These are phyloP conservation scores for Paramecium bursaria DNA, from an alignment of 73 alveolate genomes.

Conservation along the genomic window DNA sequence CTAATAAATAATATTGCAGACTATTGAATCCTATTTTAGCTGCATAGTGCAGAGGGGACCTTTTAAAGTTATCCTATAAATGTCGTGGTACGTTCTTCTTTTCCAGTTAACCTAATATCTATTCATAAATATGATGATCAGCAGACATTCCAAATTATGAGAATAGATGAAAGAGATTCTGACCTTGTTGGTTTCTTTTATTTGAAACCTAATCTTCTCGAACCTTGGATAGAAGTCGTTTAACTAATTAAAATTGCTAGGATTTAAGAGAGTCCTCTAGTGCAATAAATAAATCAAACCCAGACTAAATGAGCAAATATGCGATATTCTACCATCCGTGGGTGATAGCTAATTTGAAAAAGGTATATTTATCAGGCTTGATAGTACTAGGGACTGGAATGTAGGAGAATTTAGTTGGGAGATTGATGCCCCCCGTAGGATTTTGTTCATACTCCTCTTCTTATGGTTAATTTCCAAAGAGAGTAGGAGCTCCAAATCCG, in stretches of 20 bases:
- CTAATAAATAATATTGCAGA: slow-evolving; percentile 62
- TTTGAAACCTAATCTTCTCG: slow-evolving; percentile 69
- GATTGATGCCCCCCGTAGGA: no score
- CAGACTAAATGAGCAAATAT: slow-evolving; percentile 73
- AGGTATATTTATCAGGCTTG: slow-evolving; percentile 43
- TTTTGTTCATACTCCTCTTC: no score
- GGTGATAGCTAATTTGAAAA: slow-evolving; percentile 74
- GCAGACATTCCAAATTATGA: slow-evolving; percentile 69
- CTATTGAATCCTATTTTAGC: not conserved
- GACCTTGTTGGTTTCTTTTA: slow-evolving; percentile 69
- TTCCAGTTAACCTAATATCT: slow-evolving; percentile 18
- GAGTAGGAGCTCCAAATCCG: no score
- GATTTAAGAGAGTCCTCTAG: slow-evolving; percentile 85
- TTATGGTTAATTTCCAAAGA: no score
- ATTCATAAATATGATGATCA: slow-evolving; percentile 11
- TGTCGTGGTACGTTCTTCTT: slow-evolving; percentile 72
- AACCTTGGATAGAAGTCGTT: slow-evolving; percentile 72
- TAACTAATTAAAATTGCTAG: slow-evolving; percentile 75
- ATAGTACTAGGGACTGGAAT: not conserved
- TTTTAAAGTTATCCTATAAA: slow-evolving; percentile 69
- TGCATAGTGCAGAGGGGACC: slow-evolving; percentile 84
- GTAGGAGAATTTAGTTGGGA: no score
- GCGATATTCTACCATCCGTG: slow-evolving; percentile 81
- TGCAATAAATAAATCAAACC: slow-evolving; percentile 75
- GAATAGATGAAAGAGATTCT: slow-evolving; percentile 77